A percentile compares a stretch with the other conserved stretches of the same genome.
Conservation (phyloP, 2,329 filamentous ascomycete species). For the Sporothrix inflata region DNA sequence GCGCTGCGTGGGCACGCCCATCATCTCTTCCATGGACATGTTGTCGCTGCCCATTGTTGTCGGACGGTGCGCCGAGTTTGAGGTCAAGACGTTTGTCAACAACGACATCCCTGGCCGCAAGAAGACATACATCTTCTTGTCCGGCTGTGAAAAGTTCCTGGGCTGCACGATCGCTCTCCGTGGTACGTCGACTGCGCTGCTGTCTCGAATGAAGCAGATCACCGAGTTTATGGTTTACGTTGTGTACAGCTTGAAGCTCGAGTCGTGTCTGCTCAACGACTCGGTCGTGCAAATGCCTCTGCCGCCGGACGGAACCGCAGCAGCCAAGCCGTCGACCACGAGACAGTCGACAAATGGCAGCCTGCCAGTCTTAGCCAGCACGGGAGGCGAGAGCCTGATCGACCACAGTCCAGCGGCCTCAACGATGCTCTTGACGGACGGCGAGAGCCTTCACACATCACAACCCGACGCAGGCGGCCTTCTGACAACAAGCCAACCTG, state of each 20-base stretch:
- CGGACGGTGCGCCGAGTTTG: constrained; percentile 82
- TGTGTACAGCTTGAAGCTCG: constrained; percentile 94
- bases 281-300: constrained; percentile 84
- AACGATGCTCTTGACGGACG: background rate
- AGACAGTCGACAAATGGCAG: constrained; percentile 25
- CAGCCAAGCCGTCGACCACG: constrained; percentile 41
- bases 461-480: constrained; percentile 4
- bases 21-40: constrained; percentile 95
- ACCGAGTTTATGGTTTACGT: constrained; percentile 99
- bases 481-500: background rate
- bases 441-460: constrained; percentile 15
- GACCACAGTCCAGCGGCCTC: constrained; percentile 15
- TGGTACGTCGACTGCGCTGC: constrained; percentile 70
- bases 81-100: constrained; percentile 93
- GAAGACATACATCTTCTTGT: constrained; percentile 95
- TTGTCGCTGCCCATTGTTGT: constrained; percentile 76
- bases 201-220: constrained; percentile 84
- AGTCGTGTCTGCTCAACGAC: constrained; percentile 91
- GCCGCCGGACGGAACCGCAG: constrained; percentile 48
- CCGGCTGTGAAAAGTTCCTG: constrained; percentile 84
- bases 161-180: constrained; percentile 94
- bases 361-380: background rate
- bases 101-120: constrained; percentile 72
- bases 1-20: constrained; percentile 85
- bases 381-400: background rate